Conservation (phyloP, 2,329 filamentous ascomycete genomes). For the Colletotrichum trifolii region DNA sequence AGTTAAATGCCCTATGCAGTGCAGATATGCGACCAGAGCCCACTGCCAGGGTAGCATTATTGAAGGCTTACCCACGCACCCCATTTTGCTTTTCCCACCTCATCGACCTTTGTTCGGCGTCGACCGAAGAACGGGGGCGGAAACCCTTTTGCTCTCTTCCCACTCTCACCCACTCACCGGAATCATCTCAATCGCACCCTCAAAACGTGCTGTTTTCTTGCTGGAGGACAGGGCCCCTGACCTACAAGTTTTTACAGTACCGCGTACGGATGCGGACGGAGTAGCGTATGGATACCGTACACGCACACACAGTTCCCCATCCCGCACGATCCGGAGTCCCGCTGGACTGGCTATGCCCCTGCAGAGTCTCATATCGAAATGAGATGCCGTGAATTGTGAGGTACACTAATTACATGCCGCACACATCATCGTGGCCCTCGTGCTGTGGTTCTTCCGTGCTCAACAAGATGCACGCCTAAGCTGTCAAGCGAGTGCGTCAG, state of each 20-base stretch:
- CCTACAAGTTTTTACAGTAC: no score
- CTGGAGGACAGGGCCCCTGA: no score
- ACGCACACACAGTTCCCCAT: background rate
- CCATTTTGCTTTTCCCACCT: conserved; percentile 23
- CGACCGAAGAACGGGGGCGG: conserved; percentile 23
- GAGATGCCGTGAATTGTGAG: no score
- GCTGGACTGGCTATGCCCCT: background rate
- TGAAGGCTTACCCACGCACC: conserved; percentile 19
- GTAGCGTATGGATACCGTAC: no score
- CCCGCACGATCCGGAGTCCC: conserved; percentile 25
- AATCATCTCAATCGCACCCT: background rate
- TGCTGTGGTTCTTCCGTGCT: no score
- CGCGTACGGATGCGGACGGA: no score
- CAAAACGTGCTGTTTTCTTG: no score
- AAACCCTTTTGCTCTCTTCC: background rate
- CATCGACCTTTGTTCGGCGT: conserved; percentile 14
- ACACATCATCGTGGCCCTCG: no score
- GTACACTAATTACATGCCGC: no score
- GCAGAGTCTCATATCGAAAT: background rate
- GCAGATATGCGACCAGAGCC: conserved; percentile 20
- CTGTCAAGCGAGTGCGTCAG: no score
- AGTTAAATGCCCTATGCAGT: conserved; percentile 25
- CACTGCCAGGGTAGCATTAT: conserved; percentile 27
- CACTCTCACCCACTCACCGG: conserved; percentile 1
- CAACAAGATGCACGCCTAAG: no score